Conservation (phyloP, 2,329 filamentous ascomycete species). For the Fusarium temperatum region DNA sequence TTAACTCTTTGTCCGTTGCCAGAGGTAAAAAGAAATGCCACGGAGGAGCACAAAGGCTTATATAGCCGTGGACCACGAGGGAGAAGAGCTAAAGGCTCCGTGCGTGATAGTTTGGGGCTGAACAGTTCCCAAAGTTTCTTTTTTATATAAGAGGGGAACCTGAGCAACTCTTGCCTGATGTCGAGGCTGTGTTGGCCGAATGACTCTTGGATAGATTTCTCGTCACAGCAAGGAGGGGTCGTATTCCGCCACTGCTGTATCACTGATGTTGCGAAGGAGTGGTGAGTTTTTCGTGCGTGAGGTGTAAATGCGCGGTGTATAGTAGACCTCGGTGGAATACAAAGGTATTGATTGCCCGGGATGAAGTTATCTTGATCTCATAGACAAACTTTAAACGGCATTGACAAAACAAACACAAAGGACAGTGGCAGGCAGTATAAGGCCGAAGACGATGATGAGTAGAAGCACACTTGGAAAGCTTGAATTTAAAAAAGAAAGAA, state of each 20-base stretch:
- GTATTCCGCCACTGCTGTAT: constrained; percentile 9
- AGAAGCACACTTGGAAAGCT: neutral
- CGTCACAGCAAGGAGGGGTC: constrained; percentile 6
- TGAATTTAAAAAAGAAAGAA: neutral
- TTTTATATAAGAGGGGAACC: neutral
- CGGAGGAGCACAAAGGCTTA: neutral
- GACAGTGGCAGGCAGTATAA: constrained; percentile 1
- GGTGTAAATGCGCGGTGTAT: neutral
- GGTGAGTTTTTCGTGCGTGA: constrained; percentile 20
- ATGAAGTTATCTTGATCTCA: constrained; percentile 2
- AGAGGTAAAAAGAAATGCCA: neutral
- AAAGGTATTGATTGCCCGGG: neutral
- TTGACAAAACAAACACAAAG: neutral
- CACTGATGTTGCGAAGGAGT: neutral
- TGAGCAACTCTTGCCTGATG: neutral
- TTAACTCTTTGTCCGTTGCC: neutral
- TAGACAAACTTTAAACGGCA: constrained; percentile 27
- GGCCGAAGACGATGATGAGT: neutral
- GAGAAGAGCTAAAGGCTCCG: neutral
- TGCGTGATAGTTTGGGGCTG: neutral
- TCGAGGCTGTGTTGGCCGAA: neutral
- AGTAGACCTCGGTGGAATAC: neutral
- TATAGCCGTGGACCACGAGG: neutral
- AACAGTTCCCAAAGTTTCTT: neutral
- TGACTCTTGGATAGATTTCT: constrained; percentile 26